phyloP scores from a whole-genome alignment of 371 early-diverging fungal species.

The Lichtheimia ramosa region DNA sequence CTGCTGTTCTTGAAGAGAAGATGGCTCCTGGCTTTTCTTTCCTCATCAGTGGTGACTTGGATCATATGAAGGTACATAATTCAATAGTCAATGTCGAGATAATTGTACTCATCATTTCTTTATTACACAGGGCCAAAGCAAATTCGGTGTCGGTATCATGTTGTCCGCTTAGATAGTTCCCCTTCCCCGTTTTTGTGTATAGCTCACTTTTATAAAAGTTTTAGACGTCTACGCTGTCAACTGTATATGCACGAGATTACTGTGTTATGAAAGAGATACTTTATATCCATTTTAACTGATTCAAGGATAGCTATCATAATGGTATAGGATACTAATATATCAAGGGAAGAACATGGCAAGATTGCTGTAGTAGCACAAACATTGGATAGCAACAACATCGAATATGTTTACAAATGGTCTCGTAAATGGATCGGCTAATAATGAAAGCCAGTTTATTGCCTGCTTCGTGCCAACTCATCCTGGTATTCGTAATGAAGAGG shows the following conservation, averaged over 20 bases:
- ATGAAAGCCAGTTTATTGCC: slow-evolving; percentile 12
- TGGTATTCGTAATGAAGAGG: slow-evolving; percentile 83
- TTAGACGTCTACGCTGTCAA: too few species aligned
- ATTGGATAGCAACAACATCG: too few species aligned
- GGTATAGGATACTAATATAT: too few species aligned
- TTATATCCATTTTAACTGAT: too few species aligned
- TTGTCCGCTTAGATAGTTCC: slow-evolving; percentile 64
- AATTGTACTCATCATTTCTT: slow-evolving; percentile 9
- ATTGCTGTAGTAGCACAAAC: too few species aligned
- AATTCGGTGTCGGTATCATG: slow-evolving; percentile 80
- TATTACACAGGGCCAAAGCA: slow-evolving; percentile 64
- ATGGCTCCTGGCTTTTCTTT: slow-evolving; percentile 93
- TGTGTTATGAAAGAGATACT: too few species aligned
- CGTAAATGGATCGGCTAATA: too few species aligned
- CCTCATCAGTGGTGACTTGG: slow-evolving; percentile 91
- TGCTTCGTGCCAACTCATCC: slow-evolving; percentile 43
- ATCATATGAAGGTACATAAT: slow-evolving; percentile 83
- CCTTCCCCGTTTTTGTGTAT: slow-evolving; percentile 4
- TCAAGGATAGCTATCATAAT: too few species aligned
- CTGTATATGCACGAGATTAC: too few species aligned
- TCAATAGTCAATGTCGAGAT: slow-evolving; percentile 31
- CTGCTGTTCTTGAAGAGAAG: slow-evolving; percentile 91
- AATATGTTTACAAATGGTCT: too few species aligned
- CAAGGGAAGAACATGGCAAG: too few species aligned
- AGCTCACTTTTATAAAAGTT: not conserved